Evolutionary conservation across 2,329 filamentous ascomycete genomes (phyloP).

Genomic region (Orbilia blumenaviensis): DNA sequence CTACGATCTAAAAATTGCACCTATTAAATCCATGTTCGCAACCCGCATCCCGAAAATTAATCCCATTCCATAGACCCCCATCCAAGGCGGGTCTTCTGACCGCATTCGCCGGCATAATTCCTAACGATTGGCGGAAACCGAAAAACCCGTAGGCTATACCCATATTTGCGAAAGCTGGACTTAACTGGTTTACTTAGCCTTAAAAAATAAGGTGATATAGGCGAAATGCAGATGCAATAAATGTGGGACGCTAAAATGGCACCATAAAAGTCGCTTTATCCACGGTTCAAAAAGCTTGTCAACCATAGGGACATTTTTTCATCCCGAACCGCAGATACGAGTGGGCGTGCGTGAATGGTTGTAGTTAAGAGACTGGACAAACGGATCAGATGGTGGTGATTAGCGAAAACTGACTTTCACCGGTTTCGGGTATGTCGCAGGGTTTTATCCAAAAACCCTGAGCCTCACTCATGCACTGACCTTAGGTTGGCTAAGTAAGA

Average conservation of each 20-base stretch:
- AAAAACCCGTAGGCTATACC: conserved; percentile 3
- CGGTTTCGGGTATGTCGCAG: conserved; percentile 45
- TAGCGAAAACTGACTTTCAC: conserved; percentile 32
- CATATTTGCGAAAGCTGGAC: background rate
- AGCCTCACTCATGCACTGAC: too few species aligned
- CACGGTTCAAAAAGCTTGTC: conserved; percentile 39
- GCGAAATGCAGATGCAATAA: conserved; percentile 12
- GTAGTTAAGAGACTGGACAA: conserved; percentile 22
- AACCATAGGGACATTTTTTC: background rate
- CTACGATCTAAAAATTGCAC: conserved; percentile 9
- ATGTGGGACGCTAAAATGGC: background rate
- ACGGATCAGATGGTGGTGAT: conserved; percentile 10
- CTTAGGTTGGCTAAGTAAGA: too few species aligned
- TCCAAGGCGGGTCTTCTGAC: conserved; percentile 49
- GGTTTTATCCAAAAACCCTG: conserved; percentile 17
- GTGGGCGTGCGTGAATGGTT: background rate
- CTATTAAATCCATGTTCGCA: background rate
- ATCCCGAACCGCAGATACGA: background rate
- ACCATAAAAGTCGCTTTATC: conserved; percentile 35
- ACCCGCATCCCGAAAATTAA: conserved; percentile 5
- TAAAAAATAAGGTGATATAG: conserved; percentile 34
- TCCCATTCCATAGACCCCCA: background rate
- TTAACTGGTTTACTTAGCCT: too few species aligned
- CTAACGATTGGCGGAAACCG: conserved; percentile 45
- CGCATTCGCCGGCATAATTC: conserved; percentile 18